These are phyloP conservation scores for Diaporthe ilicicola DNA, from an alignment of 2,329 filamentous ascomycete genomes.

Conservation along the genomic window DNA sequence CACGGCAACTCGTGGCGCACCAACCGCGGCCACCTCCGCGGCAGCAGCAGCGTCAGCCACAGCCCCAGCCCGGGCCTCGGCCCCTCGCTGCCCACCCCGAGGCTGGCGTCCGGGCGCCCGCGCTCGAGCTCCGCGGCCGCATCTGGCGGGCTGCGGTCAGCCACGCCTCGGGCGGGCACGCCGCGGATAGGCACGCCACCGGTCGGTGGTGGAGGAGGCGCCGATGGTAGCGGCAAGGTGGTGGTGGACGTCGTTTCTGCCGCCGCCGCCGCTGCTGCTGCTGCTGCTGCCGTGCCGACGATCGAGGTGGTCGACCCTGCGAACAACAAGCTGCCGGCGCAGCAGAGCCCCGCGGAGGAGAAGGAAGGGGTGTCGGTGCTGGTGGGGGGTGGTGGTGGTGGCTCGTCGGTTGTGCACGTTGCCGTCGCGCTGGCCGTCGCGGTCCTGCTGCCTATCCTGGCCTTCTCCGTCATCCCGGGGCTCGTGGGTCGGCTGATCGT, in stretches of 20 bases:
- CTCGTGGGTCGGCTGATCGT: conserved; percentile 67
- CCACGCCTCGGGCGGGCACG: background rate
- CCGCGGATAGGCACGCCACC: background rate
- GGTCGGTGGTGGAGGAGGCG: background rate
- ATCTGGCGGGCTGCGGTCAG: background rate
- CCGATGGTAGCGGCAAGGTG: background rate
- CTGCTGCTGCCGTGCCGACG: background rate
- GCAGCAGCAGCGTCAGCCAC: conserved; percentile 26
- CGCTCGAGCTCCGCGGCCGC: background rate
- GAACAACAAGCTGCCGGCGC: background rate
- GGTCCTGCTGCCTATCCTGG: conserved; percentile 65
- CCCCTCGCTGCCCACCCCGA: background rate
- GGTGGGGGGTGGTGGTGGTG: no score
- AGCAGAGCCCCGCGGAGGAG: background rate
- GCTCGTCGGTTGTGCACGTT: conserved; percentile 37
- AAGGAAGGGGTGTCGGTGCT: no score
- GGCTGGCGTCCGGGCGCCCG: background rate
- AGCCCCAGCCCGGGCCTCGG: background rate
- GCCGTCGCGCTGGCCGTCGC: conserved; percentile 58
- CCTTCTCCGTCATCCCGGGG: conserved; percentile 64
- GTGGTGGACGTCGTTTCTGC: no score
- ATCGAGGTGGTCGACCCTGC: background rate
- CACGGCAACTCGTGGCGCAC: conserved; percentile 31
- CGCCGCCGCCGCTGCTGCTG: no score
- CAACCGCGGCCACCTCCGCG: conserved; percentile 22